Conservation (phyloP, 202 grass and related monocot species). For the Elaeis oleifera region DNA sequence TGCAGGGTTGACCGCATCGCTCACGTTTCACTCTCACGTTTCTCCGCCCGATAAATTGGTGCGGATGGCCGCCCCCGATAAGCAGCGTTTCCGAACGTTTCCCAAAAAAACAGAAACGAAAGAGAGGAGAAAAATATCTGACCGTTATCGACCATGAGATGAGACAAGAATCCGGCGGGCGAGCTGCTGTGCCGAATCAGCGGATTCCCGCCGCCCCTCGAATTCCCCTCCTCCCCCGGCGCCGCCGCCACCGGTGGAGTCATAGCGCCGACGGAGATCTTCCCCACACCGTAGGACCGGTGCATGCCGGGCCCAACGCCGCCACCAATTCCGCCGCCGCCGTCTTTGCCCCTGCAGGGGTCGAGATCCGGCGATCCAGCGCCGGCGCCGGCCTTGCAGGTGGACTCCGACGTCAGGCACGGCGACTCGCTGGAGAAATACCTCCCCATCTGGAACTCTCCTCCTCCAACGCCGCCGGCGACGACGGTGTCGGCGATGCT, state of each 20-base stretch:
- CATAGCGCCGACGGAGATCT: neutral
- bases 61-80: no score
- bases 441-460: constrained; percentile 2
- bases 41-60: no score
- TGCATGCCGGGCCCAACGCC: no score
- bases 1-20: no score
- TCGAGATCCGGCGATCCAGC: neutral
- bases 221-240: neutral
- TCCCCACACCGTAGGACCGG: neutral
- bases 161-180: constrained; percentile 30
- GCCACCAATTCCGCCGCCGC: neutral
- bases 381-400: constrained; percentile 12
- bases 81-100: no score
- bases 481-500: constrained; percentile 27
- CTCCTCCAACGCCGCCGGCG: neutral
- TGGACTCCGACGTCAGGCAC: constrained; percentile 15
- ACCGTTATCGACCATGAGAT: constrained; percentile 33
- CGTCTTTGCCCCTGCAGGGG: neutral
- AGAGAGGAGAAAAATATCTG: neutral
- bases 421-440: constrained; percentile 23
- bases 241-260: no score
- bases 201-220: neutral
- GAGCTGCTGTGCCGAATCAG: constrained; percentile 32
- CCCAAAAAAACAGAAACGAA: neutral
- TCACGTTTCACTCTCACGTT: no score